Evolutionary conservation across 169 alveolate genomes (phyloP), one percentile per base, ranked within the genome.

Genomic region (Toxoplasma gondii): DNA sequence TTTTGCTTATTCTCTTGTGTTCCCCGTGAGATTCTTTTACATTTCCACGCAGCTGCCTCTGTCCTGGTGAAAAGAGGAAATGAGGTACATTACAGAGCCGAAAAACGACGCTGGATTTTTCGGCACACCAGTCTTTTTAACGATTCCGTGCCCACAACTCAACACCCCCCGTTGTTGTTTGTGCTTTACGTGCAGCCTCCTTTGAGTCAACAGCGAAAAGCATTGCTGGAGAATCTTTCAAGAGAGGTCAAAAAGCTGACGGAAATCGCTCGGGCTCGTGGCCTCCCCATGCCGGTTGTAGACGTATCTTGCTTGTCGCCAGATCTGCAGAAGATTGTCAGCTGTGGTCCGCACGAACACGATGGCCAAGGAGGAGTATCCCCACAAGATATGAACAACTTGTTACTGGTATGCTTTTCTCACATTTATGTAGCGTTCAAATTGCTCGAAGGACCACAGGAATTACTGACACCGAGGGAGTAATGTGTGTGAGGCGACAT

Each of bases 121-220:
- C 12, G 58, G 58, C 58, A 49, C 12, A 49, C 58, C 12, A 49
- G 58, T 17, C 27, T 49, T 49, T 5, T 49, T 9, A 0, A 12
- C 27, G 58, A 5, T 49, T 12, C 22, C 58, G 58, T 49, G 58
- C 58, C 22, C 58, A 17, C 58, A 49, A 1, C 12, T 49, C 58
- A 17, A 17, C 58, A 49, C 58, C 58, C 58, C 58, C 58, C 58
- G 27, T 49, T 17, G 22, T 49, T 49, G 0, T 19, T 64, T 24
- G 12, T 27, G 87, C 45, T 34, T 78, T 78, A 5, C 69, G 38
- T 43, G 19, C 90, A 82, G 90, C 90, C 90, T 24, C 90, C 90
- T 12, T 36, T 82, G 70, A 82, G 41, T 36, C 49, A 39, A 19
- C 17, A 82, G 41, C 64, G 90, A 24, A 41, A 19, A 29, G 67